phyloP scores from a whole-genome alignment of 371 early-diverging fungal species.

The Mortierella sp. region DNA sequence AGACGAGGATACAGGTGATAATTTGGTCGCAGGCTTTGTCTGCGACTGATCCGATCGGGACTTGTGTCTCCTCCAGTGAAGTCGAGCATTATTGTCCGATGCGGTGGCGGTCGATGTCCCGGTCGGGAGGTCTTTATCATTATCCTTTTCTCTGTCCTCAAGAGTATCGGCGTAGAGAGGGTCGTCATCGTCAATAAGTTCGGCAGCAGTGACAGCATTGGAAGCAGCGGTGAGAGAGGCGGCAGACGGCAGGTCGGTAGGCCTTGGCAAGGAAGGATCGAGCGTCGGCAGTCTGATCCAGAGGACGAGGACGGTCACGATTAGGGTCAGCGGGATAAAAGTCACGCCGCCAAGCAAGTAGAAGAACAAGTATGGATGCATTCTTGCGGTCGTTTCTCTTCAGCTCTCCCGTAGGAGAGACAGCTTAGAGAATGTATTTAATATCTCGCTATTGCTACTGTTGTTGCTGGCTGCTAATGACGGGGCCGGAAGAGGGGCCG shows the following conservation, averaged over 20 bases:
- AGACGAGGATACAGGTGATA: background rate
- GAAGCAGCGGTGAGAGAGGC: background rate
- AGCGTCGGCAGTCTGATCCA: slow-evolving; percentile 39
- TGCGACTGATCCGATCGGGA: slow-evolving; percentile 14
- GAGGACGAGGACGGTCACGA: slow-evolving; percentile 18
- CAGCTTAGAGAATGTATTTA: no score
- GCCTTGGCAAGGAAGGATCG: slow-evolving; percentile 32
- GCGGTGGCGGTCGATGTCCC: background rate
- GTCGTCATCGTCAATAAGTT: background rate
- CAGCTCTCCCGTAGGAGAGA: no score
- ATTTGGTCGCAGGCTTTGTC: background rate
- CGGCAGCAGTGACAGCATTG: background rate
- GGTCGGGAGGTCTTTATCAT: no score
- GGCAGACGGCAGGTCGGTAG: slow-evolving; percentile 30
- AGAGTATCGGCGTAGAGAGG: background rate
- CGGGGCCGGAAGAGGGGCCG: background rate
- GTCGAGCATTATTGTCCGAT: background rate
- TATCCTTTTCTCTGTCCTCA: background rate
- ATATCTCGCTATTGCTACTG: no score
- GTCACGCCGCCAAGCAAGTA: slow-evolving; percentile 51
- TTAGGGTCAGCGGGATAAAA: slow-evolving; percentile 35
- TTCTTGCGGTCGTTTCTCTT: background rate
- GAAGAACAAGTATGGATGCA: slow-evolving; percentile 51
- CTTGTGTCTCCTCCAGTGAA: background rate
- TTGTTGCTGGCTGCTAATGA: background rate